A percentile compares a stretch with the other conserved stretches of the same genome.
phyloP scores from a whole-genome alignment of 257 asterid species.

The Perilla frutescens region DNA sequence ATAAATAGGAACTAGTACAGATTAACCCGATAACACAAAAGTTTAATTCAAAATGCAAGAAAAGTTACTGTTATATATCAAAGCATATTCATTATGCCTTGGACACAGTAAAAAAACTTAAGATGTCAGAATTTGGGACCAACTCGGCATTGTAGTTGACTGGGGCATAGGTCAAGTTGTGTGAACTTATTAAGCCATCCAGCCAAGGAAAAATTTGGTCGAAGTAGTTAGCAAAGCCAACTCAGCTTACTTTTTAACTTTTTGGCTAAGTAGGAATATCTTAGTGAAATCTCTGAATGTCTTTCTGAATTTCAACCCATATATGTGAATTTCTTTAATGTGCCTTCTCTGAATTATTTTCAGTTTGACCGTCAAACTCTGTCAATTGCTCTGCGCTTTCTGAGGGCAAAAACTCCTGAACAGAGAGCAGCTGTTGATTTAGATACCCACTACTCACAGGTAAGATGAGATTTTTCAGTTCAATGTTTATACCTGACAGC shows the following conservation, averaged over 20 bases:
- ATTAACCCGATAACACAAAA: neutral
- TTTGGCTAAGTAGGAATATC: neutral
- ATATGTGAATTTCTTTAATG: neutral
- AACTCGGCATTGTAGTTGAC: neutral
- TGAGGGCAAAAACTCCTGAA: constrained; percentile 93
- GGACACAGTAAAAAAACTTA: neutral
- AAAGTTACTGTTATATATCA: neutral
- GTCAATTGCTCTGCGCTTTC: constrained; percentile 87
- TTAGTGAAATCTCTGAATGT: neutral
- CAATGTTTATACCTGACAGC: neutral
- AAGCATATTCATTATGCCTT: neutral
- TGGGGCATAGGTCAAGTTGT: too few relatives aligned
- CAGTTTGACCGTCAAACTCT: constrained; percentile 79
- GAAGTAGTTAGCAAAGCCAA: too few relatives aligned
- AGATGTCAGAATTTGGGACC: neutral
- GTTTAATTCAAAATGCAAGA: neutral
- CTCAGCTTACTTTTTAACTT: too few relatives aligned
- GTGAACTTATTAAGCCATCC: too few relatives aligned
- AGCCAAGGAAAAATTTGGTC: too few relatives aligned
- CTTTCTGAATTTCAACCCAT: neutral
- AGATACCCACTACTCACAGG: constrained; percentile 96
- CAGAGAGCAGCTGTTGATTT: constrained; percentile 99
- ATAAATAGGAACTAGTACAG: neutral
- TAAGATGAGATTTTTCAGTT: constrained; percentile 22
- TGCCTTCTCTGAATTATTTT: constrained; percentile 19